These are phyloP conservation scores for Myrmaecium sp. DNA, from an alignment of 2,329 filamentous ascomycete genomes.

Conservation along the genomic window DNA sequence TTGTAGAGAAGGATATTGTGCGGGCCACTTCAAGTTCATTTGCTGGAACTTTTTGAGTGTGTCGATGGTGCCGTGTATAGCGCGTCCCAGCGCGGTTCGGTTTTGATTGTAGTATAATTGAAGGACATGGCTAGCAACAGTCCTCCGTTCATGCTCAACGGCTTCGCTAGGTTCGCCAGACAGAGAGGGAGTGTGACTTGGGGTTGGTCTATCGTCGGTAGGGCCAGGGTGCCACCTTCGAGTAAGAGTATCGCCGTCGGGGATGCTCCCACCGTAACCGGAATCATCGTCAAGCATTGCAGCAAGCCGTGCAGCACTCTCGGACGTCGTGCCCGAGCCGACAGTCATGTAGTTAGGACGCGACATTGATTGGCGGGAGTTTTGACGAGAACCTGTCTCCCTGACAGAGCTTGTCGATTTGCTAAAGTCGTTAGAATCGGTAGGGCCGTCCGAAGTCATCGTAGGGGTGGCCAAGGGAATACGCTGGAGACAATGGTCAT, in stretches of 20 bases:
- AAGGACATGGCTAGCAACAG: constrained; percentile 68
- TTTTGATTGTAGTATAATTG: constrained; percentile 94
- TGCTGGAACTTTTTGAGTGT: constrained; percentile 68
- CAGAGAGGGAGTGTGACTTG: constrained; percentile 34
- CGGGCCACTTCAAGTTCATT: constrained; percentile 84
- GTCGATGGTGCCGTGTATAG: constrained; percentile 75
- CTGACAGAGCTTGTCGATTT: no score
- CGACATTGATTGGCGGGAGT: constrained; percentile 4
- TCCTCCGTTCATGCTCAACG: constrained; percentile 46
- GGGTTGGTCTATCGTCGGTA: constrained; percentile 40
- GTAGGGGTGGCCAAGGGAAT: no score
- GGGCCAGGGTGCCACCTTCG: constrained; percentile 38
- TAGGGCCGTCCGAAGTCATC: no score
- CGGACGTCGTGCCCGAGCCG: constrained; percentile 63
- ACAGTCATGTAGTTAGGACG: constrained; percentile 71
- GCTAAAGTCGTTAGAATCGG: no score
- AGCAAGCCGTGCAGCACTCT: constrained; percentile 66
- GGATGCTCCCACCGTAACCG: constrained; percentile 71
- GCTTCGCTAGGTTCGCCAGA: constrained; percentile 27
- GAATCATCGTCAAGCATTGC: constrained; percentile 74
- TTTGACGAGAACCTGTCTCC: no score
- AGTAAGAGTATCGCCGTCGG: constrained; percentile 40
- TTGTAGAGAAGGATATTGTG: constrained; percentile 86
- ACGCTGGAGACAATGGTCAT: no score
- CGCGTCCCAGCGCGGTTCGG: constrained; percentile 66